Evolutionary conservation across 768 basidiomycete genomes (phyloP).

Genomic region (Termitomyces sp.): DNA sequence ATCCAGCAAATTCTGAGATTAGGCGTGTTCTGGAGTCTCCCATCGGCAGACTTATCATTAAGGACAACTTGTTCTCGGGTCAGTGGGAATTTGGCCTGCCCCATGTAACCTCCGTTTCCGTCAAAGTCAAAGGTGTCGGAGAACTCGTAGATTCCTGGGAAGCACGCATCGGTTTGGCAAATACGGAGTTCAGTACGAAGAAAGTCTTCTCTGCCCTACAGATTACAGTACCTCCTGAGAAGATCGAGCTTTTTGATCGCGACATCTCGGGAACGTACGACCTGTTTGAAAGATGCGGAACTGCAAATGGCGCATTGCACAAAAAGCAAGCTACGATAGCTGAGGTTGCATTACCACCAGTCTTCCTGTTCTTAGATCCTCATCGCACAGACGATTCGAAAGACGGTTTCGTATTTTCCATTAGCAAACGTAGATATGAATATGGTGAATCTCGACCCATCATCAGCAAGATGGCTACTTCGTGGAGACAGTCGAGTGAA

Average conservation of each 20-base stretch:
- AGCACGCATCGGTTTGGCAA: constrained; percentile 67
- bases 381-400: constrained; percentile 71
- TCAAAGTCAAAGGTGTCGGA: constrained; percentile 62
- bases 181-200: constrained; percentile 60
- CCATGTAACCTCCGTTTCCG: constrained; percentile 40
- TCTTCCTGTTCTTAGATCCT: constrained; percentile 86
- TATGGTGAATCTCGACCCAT: constrained; percentile 79
- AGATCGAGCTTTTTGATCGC: constrained; percentile 55
- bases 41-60: constrained; percentile 67
- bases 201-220: constrained; percentile 63
- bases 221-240: constrained; percentile 50
- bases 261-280: constrained; percentile 78
- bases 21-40: constrained; percentile 70
- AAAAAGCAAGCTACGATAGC: constrained; percentile 41
- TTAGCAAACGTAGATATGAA: constrained; percentile 69
- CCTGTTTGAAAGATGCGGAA: constrained; percentile 83
- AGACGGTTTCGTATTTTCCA: constrained; percentile 85
- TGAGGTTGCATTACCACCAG: constrained; percentile 49
- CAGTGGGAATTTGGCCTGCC: constrained; percentile 82
- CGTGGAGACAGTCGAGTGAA: constrained; percentile 70
- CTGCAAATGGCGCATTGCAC: constrained; percentile 81
- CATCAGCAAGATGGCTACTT: constrained; percentile 64
- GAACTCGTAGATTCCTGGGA: constrained; percentile 84
- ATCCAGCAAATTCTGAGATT: constrained; percentile 76
- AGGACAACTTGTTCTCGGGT: constrained; percentile 56